phyloP scores from a whole-genome alignment of 768 basidiomycete species.

The Lenzites betulinus region DNA sequence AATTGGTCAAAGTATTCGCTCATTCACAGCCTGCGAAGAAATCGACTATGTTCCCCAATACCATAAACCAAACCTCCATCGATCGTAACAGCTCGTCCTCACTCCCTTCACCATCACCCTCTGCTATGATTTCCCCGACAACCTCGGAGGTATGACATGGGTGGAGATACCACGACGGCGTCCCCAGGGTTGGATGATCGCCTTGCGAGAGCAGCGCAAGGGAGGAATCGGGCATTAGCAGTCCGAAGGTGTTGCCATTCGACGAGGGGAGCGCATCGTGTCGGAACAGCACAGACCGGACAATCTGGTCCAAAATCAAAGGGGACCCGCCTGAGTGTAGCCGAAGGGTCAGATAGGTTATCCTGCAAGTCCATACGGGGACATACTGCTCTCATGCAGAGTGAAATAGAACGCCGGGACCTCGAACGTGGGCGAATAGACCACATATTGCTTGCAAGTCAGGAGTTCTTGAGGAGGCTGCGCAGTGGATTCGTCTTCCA shows the following conservation, averaged over 20 bases:
- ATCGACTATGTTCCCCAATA: slow-evolving; percentile 67
- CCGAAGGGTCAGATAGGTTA: background rate
- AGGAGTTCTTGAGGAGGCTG: slow-evolving; percentile 31
- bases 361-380: slow-evolving; percentile 12
- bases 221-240: slow-evolving; percentile 50
- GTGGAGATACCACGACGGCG: slow-evolving; percentile 83
- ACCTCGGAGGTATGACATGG: slow-evolving; percentile 76
- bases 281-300: slow-evolving; percentile 63
- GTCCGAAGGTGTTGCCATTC: slow-evolving; percentile 52
- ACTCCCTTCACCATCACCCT: slow-evolving; percentile 38
- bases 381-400: slow-evolving; percentile 68
- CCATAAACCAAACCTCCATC: slow-evolving; percentile 79
- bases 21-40: slow-evolving; percentile 27
- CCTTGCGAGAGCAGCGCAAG: slow-evolving; percentile 85
- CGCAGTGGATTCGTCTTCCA: slow-evolving; percentile 42
- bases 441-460: slow-evolving; percentile 63
- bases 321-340: slow-evolving; percentile 59
- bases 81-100: slow-evolving; percentile 45
- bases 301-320: slow-evolving; percentile 55
- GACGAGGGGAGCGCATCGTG: slow-evolving; percentile 44
- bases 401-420: slow-evolving; percentile 87
- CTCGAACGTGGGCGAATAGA: slow-evolving; percentile 76
- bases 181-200: slow-evolving; percentile 79
- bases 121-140: slow-evolving; percentile 68
- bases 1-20: background rate